Base-by-base conservation (phyloP, 176 grass and related monocot species). In the Raddia guianensis region DNA sequence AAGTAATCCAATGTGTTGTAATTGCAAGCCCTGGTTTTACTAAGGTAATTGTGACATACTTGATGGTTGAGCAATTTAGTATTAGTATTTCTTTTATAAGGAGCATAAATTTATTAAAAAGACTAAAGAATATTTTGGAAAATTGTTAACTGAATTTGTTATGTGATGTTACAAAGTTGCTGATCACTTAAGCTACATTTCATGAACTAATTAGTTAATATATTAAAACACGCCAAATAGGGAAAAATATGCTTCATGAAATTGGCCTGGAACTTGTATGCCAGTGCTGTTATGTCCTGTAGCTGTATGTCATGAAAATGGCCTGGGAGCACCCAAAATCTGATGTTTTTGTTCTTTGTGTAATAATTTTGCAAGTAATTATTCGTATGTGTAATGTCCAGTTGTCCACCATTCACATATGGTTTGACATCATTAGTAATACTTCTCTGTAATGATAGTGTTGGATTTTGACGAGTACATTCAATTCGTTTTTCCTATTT, bases 21-120 rank as follows among this genome's bases (percentile, higher is more conserved):
- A 89, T 98, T 90, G 96, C 92, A 87, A 95, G 96, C 75, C 92
- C 96, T 9, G 96, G 96, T 82, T 95, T 98, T 85, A 98, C 92
- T 49, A 98, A 98, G 96, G 96, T 98, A 89, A 79, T 72, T 18
- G 19, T 73, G 21, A 43, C 18, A 62, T 74, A 63, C 32, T 80
- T 52, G 64, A 35, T 71, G 7, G 40, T 45, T 33, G 70, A 52
- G 73, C 7, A 68, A 47, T 80, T 5, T 73, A 48, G 11, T 57
- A 65, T 84, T 61, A 44, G 5, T 53, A 66, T 37, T 20, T 86
- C 21, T 40, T 66, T 67, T 59, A 37, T 68, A 60, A 37, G 50
- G 40, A 32, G 40, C 61, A 33, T 8, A 62, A 33, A 3, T 76
- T 16, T 54, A 13, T 69, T 35, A 55, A 45, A 63, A 40, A 27